Conservation (phyloP, 2,329 filamentous ascomycete species). For the Microcera coccophila region DNA sequence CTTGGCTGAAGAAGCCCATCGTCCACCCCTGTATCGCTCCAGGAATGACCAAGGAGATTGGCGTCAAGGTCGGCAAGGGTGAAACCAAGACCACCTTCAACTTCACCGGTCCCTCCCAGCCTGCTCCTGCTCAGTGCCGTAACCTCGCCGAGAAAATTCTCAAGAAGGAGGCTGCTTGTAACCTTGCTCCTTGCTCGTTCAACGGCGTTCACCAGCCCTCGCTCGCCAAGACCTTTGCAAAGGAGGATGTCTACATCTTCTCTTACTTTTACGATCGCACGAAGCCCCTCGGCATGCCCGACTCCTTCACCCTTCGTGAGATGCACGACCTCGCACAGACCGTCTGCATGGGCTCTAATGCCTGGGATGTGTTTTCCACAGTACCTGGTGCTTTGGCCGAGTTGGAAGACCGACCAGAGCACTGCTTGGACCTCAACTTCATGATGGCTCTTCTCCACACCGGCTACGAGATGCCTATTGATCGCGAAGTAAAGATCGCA, state of each 20-base stretch:
- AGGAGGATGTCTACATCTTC: constrained; percentile 92
- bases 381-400: constrained; percentile 77
- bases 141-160: constrained; percentile 86
- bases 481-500: constrained; percentile 92
- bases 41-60: constrained; percentile 69
- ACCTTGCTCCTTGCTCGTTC: constrained; percentile 91
- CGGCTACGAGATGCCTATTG: constrained; percentile 96
- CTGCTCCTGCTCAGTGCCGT: constrained; percentile 82
- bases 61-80: constrained; percentile 66
- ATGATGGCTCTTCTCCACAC: constrained; percentile 91
- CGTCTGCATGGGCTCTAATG: constrained; percentile 73
- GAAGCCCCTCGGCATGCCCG: constrained; percentile 93
- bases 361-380: constrained; percentile 76
- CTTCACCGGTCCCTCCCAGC: constrained; percentile 77
- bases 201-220: constrained; percentile 94
- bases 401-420: constrained; percentile 77
- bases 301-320: constrained; percentile 88
- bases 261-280: constrained; percentile 98
- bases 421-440: constrained; percentile 93
- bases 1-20: constrained; percentile 69
- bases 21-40: constrained; percentile 83
- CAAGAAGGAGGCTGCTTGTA: constrained; percentile 78
- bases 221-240: constrained; percentile 84
- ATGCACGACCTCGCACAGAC: constrained; percentile 78
- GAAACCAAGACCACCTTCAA: constrained; percentile 61